Base-by-base conservation (phyloP, 2,329 filamentous ascomycete genomes). In the Botrytis porri region DNA sequence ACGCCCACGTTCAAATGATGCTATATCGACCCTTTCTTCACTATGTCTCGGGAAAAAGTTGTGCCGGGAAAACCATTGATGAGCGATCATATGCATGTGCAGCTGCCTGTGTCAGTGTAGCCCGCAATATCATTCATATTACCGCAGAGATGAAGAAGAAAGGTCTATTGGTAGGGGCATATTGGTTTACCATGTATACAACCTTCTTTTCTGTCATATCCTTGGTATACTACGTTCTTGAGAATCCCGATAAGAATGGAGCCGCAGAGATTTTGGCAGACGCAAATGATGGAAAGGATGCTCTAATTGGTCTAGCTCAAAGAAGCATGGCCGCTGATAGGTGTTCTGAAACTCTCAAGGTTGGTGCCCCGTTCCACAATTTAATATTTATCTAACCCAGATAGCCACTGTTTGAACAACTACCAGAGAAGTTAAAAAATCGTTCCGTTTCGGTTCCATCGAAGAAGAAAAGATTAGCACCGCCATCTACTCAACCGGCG, bases 261-360 rank as follows among this genome's bases (percentile, higher is more conserved):
- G 90, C 91, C 9, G 87, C 91, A 69, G 94, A 97, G 75, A 92
- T 98, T 35, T 84, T 98, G 74, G 91, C 91, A 70, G 95, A 98
- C 82, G 95, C 95, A 0, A 87, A 90, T 74, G 92, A 94, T 75
- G 96, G 95, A 29, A 93, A 93, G 79, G 91, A 95, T 76, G 93
- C 95, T 75, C 88, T 98, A 74, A 89, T 90, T 69, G 90, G 89
- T 25, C 86, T 98, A 73, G 92, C 94, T 4, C 90, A 92, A 78
- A 91, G 92, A 78, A 98, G 94, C 80, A 87, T 97, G 86, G 94
- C 95, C 51, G 96, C 96, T 4, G 94, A 98, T 80, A 87, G 93
- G 75, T 96, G 97, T 79, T 93, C 93, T 1, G 87, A 86, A 63
- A 92, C 93, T 59, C 86, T 99, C 41, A 88, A 90, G 80, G 93